These are phyloP conservation scores for Pseudogymnoascus sp. DNA, from an alignment of 2,329 filamentous ascomycete genomes.

Conservation along the genomic window DNA sequence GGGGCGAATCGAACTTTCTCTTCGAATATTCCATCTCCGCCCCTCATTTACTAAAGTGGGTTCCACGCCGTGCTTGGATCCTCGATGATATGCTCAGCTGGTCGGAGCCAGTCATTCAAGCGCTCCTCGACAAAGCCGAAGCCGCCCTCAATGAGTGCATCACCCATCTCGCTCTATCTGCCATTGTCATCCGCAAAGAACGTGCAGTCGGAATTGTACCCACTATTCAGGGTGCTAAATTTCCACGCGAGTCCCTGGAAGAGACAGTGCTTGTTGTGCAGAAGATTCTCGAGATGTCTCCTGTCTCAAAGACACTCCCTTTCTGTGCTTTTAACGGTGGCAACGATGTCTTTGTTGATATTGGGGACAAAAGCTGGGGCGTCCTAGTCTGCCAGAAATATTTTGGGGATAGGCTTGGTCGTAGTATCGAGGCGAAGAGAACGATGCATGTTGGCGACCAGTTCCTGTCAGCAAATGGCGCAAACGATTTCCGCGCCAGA, in stretches of 20 bases:
- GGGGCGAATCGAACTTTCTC: conserved; percentile 91
- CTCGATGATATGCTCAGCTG: conserved; percentile 70
- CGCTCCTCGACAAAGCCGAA: conserved; percentile 84
- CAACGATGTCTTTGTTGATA: conserved; percentile 95
- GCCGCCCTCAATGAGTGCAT: conserved; percentile 74
- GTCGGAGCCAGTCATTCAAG: conserved; percentile 66
- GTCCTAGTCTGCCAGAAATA: conserved; percentile 86
- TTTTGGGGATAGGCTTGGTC: conserved; percentile 47
- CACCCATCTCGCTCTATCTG: conserved; percentile 68
- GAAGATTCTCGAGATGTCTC: conserved; percentile 77
- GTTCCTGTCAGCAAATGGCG: conserved; percentile 77
- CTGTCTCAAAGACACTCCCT: conserved; percentile 59
- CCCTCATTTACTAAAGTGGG: conserved; percentile 58
- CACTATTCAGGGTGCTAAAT: conserved; percentile 51
- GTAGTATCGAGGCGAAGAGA: conserved; percentile 58
- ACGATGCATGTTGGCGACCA: conserved; percentile 95
- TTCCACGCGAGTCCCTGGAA: conserved; percentile 82
- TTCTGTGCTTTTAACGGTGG: conserved; percentile 99
- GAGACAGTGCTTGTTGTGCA: conserved; percentile 93
- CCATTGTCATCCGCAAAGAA: conserved; percentile 76
- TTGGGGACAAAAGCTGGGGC: conserved; percentile 95
- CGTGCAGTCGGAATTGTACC: conserved; percentile 74
- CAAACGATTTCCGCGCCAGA: conserved; percentile 94
- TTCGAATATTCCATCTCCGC: conserved; percentile 65
- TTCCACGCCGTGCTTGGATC: conserved; percentile 60